Percentiles rank a stretch among this genome's conserved stretches.
These are phyloP conservation scores for Nematodospora anomalae DNA, from an alignment of 1,139 yeast genomes.

Conservation along the genomic window DNA sequence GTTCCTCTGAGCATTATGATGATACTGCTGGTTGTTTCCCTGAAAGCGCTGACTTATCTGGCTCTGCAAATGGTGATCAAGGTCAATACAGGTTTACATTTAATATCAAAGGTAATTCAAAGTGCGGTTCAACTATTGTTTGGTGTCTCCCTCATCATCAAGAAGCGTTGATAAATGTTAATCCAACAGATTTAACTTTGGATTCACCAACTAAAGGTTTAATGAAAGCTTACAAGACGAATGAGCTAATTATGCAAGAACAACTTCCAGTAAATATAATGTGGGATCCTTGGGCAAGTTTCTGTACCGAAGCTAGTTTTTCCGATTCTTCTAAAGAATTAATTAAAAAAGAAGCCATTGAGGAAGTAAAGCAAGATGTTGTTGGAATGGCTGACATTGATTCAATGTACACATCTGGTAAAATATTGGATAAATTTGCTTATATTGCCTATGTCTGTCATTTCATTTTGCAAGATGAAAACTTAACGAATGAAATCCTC, in stretches of 20 bases:
- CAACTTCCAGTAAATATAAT: slow-evolving; percentile 50
- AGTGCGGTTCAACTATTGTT: slow-evolving; percentile 33
- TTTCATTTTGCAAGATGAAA: slow-evolving; percentile 50
- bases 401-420: slow-evolving; percentile 76
- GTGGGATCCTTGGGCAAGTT: slow-evolving; percentile 62
- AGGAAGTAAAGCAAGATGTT: slow-evolving; percentile 57
- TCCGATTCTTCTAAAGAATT: slow-evolving; percentile 34
- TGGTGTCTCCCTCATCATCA: slow-evolving; percentile 73
- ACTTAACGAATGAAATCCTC: slow-evolving; percentile 44
- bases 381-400: slow-evolving; percentile 61
- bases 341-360: slow-evolving; percentile 49
- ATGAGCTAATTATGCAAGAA: slow-evolving; percentile 49
- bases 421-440: slow-evolving; percentile 72
- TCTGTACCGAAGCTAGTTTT: slow-evolving; percentile 33
- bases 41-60: slow-evolving; percentile 25
- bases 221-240: slow-evolving; percentile 59
- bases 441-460: slow-evolving; percentile 65
- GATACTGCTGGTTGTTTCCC: slow-evolving; percentile 46
- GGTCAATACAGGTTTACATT: slow-evolving; percentile 35
- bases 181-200: slow-evolving; percentile 37
- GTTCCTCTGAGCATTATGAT: slow-evolving; percentile 49
- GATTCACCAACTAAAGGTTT: slow-evolving; percentile 71
- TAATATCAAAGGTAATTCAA: slow-evolving; percentile 29
- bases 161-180: slow-evolving; percentile 33
- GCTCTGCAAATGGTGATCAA: slow-evolving; percentile 23